Evolutionary conservation across 441 rosid species (phyloP).

Genomic region (Iberis amara): DNA sequence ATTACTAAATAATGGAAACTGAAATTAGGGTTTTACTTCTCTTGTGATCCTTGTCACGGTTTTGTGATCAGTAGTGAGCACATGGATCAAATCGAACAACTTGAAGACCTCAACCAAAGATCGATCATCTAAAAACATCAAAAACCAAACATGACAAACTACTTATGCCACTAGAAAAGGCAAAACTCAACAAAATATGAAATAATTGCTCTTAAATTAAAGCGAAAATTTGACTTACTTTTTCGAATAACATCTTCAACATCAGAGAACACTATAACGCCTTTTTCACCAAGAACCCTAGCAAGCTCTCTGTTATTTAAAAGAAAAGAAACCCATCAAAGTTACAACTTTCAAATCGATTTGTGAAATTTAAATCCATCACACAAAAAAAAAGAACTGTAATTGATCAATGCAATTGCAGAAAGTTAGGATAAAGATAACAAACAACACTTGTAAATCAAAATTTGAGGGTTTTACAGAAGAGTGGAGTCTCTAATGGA

Average conservation of each 20-base stretch:
- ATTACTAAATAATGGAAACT: background rate
- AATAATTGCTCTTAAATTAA: too few species aligned
- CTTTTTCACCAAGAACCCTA: conserved; percentile 67
- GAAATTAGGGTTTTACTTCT: conserved; percentile 46
- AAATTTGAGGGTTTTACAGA: conserved; percentile 39
- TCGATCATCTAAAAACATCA: conserved; percentile 51
- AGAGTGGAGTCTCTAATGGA: conserved; percentile 85
- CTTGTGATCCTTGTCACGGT: conserved; percentile 80
- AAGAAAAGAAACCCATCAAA: conserved; percentile 15
- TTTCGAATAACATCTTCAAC: conserved; percentile 77
- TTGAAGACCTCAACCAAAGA: conserved; percentile 80
- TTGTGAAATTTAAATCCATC: background rate
- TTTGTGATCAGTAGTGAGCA: conserved; percentile 78
- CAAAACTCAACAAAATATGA: too few species aligned
- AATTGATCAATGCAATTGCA: conserved; percentile 11
- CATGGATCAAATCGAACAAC: conserved; percentile 84
- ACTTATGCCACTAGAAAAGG: background rate
- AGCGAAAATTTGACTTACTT: too few species aligned
- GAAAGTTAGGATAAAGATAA: background rate
- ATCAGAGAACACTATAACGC: conserved; percentile 52
- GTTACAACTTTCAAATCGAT: background rate
- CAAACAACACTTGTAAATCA: background rate
- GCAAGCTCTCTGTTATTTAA: conserved; percentile 65
- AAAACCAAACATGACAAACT: conserved; percentile 1
- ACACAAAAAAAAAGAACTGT: background rate